phyloP scores from a whole-genome alignment of 208 protist genomes.

The Acanthamoeba sp. region DNA sequence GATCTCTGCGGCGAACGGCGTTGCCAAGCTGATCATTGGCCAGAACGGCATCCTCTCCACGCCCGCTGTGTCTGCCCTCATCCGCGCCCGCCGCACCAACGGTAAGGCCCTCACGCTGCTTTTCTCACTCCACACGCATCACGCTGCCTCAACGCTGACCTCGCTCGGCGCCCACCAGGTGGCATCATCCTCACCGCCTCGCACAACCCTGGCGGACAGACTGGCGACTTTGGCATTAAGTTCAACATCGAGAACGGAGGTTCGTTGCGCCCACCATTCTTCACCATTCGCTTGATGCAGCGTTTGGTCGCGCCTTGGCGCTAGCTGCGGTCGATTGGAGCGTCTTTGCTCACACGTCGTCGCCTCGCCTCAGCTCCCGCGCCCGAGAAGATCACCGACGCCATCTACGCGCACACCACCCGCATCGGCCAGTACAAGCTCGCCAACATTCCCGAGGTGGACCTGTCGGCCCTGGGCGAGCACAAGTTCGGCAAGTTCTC shows the following conservation, averaged over 20 bases:
- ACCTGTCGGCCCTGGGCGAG: constrained; percentile 82
- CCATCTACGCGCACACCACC: constrained; percentile 94
- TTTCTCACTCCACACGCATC: background rate
- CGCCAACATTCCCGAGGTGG: constrained; percentile 85
- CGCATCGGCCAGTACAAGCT: constrained; percentile 88
- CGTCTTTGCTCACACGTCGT: no score
- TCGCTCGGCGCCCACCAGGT: no score
- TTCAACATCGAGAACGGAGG: constrained; percentile 98
- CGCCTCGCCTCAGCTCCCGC: constrained; percentile 89
- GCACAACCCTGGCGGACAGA: constrained; percentile 98
- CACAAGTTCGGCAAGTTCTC: constrained; percentile 85
- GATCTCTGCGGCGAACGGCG: constrained; percentile 95
- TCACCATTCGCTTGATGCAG: background rate
- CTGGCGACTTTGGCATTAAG: constrained; percentile 99
- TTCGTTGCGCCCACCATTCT: background rate
- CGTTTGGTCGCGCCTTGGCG: no score
- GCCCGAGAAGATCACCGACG: constrained; percentile 94
- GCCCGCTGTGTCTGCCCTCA: constrained; percentile 96
- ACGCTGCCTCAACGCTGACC: no score
- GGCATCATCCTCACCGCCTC: constrained; percentile 98
- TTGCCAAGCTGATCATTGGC: constrained; percentile 91
- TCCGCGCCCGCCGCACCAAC: constrained; percentile 90
- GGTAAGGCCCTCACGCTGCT: constrained; percentile 71
- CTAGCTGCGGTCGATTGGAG: no score
- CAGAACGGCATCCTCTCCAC: constrained; percentile 96